Base-by-base conservation (phyloP, 176 grass and related monocot species). In the Rhynchospora pubera region DNA sequence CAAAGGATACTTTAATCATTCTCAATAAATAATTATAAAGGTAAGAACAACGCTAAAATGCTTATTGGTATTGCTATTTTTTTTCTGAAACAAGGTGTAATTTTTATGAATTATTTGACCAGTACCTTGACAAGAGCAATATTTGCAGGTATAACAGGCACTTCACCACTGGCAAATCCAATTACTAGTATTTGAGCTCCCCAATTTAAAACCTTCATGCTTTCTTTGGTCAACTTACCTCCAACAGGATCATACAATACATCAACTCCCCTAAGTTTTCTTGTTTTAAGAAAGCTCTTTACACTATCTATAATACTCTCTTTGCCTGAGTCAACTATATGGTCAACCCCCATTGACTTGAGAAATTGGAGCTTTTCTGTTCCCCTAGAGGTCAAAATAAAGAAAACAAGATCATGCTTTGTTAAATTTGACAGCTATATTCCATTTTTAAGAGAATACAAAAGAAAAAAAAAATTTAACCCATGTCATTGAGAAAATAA, bases 241-340 rank as follows among this genome's bases (percentile, higher is more conserved):
- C 95, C 95, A 73, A 98, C 90, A 62, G 95, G 95, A 81, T 98
- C 92, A 80, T 98, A 94, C 58, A 98, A 88, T 81, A 94, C 95
- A 84, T 98, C 92, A 61, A 98, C 89, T 57, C 92, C 92, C 89
- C 86, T 91, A 30, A 98, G 87, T 66, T 85, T 85, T 88, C 50
- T 94, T 47, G 84, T 74, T 86, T 98, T 98, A 79, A 98, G 88
- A 76, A 97, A 97, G 44, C 57, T 84, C 69, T 93, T 94, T 62
- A 89, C 90, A 83, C 88, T 98, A 61, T 90, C 95, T 52, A 94
- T 84, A 81, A 94, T 43, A 84, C 81, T 93, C 21, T 86, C 89
- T 85, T 98, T 90, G 83, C 88, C 89, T 18, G 93, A 89, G 74
- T 98, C 92, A 66, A 98, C 91, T 71, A 93, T 83, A 87, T 91